These are phyloP conservation scores for Orobanche coerulescens DNA, from an alignment of 257 asterid species.

Conservation along the genomic window DNA sequence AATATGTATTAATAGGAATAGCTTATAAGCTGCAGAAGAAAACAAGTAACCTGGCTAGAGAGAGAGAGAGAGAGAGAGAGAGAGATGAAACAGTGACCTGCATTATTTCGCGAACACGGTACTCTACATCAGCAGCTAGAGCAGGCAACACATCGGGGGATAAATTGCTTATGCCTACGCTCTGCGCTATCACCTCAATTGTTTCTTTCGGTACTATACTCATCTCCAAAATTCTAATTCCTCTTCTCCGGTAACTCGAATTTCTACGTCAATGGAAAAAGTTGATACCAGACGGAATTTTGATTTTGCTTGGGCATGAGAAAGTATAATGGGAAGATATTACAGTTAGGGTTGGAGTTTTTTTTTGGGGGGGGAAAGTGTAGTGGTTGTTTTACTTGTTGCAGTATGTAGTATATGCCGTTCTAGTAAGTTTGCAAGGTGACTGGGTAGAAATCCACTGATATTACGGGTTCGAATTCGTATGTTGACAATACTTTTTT, in stretches of 20 bases:
- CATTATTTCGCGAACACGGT: constrained; percentile 92
- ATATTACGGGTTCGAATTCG: too few relatives aligned
- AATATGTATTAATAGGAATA: neutral
- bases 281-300: constrained; percentile 4
- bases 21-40: neutral
- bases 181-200: constrained; percentile 86
- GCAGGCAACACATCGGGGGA: constrained; percentile 79
- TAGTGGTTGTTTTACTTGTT: too few relatives aligned
- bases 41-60: neutral
- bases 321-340: constrained; percentile 1
- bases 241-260: neutral
- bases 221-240: constrained; percentile 33
- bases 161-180: constrained; percentile 73
- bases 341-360: constrained; percentile 19
- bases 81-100: constrained; percentile 47
- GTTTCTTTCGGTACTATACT: constrained; percentile 76
- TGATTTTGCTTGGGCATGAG: neutral
- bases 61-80: neutral
- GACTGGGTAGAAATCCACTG: too few relatives aligned
- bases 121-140: constrained; percentile 93
- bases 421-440: too few relatives aligned
- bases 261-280: neutral
- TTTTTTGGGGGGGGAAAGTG: neutral
- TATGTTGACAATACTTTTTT: too few relatives aligned
- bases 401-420: too few relatives aligned